Base-by-base conservation (phyloP, 768 basidiomycete species). In the Trametes cubensis region DNA sequence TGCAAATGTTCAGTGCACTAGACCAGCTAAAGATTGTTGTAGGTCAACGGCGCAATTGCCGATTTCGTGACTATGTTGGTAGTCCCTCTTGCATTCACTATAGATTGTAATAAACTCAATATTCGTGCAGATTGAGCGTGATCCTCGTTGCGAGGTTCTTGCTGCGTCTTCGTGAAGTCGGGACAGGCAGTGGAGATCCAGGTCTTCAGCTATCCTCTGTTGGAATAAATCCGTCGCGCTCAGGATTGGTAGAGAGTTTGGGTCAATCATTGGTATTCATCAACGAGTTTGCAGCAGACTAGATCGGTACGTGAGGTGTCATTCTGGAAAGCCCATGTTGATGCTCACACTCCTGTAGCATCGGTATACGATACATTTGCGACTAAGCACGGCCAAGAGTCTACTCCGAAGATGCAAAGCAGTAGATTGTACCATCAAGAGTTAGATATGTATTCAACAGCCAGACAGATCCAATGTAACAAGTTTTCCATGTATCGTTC, bases 61-160 rank as follows among this genome's bases (percentile, higher is more conserved):
- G 55, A 56, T 30, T 23, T 56, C n/a, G 55, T 56, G n/a, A 56
- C 55, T 1, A 34, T 47, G 55, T 56, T 34, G 38, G 55, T n/a
- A 25, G 3, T 7, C 30, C 20, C n/a, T 11, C 17, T 28, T 8
- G 7, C 30, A 1, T 23, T 3, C 4, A 7, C 28, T 3, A 2
- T 13, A 4, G 2, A 15, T 14, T 21, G 1, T 18, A n/a, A n/a
- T 47, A n/a, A 26, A 26, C 26, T 17, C 14, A 25, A 14, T 25
- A 26, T 6, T 6, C 18, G 50, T 26, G 21, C 28, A 55, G 54
- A 17, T 21, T 55, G 39, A 55, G 54, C 42, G 54, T 55, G 42
- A 45, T 55, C 17, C 42, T 55, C 6, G 55, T 56, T 28, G 48
- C 48, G 13, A 23, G 48, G 14, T 49, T 49, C 25, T 26, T 49